These are phyloP conservation scores for Erodium maritimum DNA, from an alignment of 345 rosid genomes.

Conservation along the genomic window DNA sequence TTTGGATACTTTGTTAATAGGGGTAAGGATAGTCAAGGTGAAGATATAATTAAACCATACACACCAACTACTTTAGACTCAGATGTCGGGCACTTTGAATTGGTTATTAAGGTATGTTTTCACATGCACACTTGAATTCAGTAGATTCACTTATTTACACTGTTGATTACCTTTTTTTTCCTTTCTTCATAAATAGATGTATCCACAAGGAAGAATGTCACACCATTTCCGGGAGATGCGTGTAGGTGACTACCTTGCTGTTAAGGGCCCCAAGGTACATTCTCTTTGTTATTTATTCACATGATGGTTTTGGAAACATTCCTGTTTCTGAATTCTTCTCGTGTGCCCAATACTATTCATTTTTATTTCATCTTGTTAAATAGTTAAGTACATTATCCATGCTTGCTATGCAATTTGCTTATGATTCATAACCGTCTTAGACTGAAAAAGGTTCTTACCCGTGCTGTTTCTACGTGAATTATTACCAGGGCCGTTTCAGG, in stretches of 20 bases:
- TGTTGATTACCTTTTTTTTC: not conserved
- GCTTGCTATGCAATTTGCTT: not conserved
- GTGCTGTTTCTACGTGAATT: slow-evolving; percentile 2
- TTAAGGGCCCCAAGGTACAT: slow-evolving; percentile 93
- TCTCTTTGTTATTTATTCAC: slow-evolving; percentile 2
- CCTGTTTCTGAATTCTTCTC: not conserved
- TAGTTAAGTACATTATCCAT: not conserved
- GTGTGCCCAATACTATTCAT: not conserved
- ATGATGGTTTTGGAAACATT: slow-evolving; percentile 1
- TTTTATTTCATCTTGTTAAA: not conserved
- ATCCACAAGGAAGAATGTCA: slow-evolving; percentile 98
- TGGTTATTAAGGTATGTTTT: not conserved
- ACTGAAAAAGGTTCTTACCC: not conserved
- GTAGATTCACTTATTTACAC: not conserved
- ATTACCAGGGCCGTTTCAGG: slow-evolving; percentile 77
- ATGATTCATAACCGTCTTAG: too few species aligned
- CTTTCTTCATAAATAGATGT: slow-evolving; percentile 44
- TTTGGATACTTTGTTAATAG: not conserved
- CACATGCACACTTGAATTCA: not conserved
- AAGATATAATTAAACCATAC: not conserved
- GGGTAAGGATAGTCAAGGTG: not conserved
- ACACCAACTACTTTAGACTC: slow-evolving; percentile 1
- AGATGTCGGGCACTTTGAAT: not conserved
- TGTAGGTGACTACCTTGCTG: slow-evolving; percentile 75
- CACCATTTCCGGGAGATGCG: slow-evolving; percentile 94